A percentile compares a stretch with the other conserved stretches of the same genome.
Evolutionary conservation across 495 filamentous ascomycete genomes (phyloP).

Genomic region (Aspergillus saccharolyticus): DNA sequence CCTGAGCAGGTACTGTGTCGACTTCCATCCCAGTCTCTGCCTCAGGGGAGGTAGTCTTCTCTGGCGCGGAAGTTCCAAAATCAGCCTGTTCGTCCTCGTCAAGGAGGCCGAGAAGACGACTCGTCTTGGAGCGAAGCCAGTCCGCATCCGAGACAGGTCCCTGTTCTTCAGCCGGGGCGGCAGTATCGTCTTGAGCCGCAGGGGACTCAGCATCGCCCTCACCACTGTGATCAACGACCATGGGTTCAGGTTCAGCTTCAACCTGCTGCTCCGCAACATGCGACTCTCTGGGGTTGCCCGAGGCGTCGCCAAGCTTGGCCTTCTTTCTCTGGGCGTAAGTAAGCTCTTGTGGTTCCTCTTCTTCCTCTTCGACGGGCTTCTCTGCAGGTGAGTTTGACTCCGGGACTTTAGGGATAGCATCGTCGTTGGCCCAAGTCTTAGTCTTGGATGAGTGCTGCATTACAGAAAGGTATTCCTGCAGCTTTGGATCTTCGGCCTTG

Average conservation of each 20-base stretch:
- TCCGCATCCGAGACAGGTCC: conserved; percentile 59
- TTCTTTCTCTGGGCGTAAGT: conserved; percentile 40
- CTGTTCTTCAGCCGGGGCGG: conserved; percentile 17
- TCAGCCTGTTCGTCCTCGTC: conserved; percentile 57
- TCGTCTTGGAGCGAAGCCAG: conserved; percentile 93
- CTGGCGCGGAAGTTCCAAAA: conserved; percentile 15
- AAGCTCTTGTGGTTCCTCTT: conserved; percentile 31
- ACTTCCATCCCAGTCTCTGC: conserved; percentile 19
- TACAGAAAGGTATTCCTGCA: conserved; percentile 80
- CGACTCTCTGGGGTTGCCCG: conserved; percentile 1
- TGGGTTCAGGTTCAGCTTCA: conserved; percentile 20
- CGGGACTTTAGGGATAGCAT: conserved; percentile 35
- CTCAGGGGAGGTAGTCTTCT: conserved; percentile 15
- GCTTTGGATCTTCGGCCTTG: conserved; percentile 59
- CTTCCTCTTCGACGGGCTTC: conserved; percentile 20
- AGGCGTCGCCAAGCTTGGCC: conserved; percentile 21
- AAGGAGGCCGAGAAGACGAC: conserved; percentile 75
- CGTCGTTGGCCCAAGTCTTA: conserved; percentile 62
- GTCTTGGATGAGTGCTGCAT: conserved; percentile 68
- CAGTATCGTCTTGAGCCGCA: conserved; percentile 18
- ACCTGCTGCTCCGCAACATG: conserved; percentile 1
- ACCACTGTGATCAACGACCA: conserved; percentile 22
- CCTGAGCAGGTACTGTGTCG: conserved; percentile 12
- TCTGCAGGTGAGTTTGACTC: conserved; percentile 19
- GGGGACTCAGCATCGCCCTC: conserved; percentile 18